Evolutionary conservation across 2,329 filamentous ascomycete genomes (phyloP).

Genomic region (Coniochaeta ligniaria): DNA sequence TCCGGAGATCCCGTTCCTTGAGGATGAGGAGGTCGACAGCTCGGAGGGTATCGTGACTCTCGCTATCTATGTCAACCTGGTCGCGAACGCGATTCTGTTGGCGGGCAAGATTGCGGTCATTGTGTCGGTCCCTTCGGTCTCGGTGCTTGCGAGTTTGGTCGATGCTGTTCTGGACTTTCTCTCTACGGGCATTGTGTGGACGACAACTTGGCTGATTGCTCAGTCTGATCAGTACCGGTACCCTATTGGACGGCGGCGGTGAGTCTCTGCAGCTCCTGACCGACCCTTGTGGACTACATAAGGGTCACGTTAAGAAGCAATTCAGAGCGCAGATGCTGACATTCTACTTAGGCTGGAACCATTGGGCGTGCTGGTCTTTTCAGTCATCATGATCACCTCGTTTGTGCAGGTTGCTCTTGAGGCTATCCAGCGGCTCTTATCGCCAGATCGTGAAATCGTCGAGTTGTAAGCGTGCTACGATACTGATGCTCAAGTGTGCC

Average conservation of each 20-base stretch:
- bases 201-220: slow-evolving; percentile 67
- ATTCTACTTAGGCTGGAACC: slow-evolving; percentile 55
- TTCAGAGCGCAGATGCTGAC: neutral
- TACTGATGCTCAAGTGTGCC: neutral
- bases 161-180: slow-evolving; percentile 77
- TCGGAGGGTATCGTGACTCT: slow-evolving; percentile 70
- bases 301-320: neutral
- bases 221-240: slow-evolving; percentile 69
- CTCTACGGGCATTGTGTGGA: slow-evolving; percentile 74
- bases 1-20: slow-evolving; percentile 61
- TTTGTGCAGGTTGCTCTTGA: slow-evolving; percentile 73
- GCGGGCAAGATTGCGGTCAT: slow-evolving; percentile 72
- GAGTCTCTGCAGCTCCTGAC: slow-evolving; percentile 10
- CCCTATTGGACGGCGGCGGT: slow-evolving; percentile 64
- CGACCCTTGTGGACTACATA: neutral
- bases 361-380: slow-evolving; percentile 74
- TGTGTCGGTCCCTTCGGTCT: slow-evolving; percentile 71
- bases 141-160: slow-evolving; percentile 71
- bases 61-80: slow-evolving; percentile 80
- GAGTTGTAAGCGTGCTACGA: slow-evolving; percentile 39
- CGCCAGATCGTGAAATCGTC: slow-evolving; percentile 60
- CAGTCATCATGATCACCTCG: slow-evolving; percentile 78
- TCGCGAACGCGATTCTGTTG: slow-evolving; percentile 69
- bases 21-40: slow-evolving; percentile 66
- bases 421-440: slow-evolving; percentile 57